These are phyloP conservation scores for Acanthochlamys bracteata DNA, from an alignment of 106 monocot genomes.

Conservation along the genomic window DNA sequence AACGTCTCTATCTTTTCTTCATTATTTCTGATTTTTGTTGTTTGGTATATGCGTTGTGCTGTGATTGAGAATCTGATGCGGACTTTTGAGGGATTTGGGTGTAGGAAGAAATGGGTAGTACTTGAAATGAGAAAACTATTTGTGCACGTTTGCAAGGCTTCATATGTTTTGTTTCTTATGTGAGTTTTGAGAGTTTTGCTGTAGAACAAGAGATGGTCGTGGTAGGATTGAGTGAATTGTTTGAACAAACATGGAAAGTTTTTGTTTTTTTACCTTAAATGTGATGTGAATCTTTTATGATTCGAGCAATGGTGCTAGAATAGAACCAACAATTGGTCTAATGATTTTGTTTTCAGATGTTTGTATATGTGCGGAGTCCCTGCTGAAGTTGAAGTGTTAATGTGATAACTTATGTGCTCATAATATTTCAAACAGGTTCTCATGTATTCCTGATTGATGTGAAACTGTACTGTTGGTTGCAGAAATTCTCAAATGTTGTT, in stretches of 20 bases:
- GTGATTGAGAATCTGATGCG: background rate
- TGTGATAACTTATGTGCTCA: background rate
- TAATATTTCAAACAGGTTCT: background rate
- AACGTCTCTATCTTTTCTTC: background rate
- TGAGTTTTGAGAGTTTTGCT: no score
- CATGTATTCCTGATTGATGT: no score
- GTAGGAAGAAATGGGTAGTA: background rate
- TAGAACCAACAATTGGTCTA: no score
- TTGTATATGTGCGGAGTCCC: no score
- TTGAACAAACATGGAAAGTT: no score
- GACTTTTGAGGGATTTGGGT: background rate
- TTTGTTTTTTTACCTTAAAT: no score
- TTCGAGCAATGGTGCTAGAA: no score
- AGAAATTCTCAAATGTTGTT: slow-evolving; percentile 82
- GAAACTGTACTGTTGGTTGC: slow-evolving; percentile 5
- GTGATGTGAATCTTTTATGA: no score
- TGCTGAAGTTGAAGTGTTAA: no score
- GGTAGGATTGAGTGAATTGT: no score
- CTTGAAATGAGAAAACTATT: background rate
- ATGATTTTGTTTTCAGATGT: no score
- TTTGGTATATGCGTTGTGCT: background rate
- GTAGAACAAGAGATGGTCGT: no score
- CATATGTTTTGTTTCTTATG: background rate
- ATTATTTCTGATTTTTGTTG: background rate
- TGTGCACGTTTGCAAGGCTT: background rate